Percentiles rank a stretch among this genome's conserved stretches.
Evolutionary conservation across 768 basidiomycete species (phyloP).

Genomic region (Mycena filopes): DNA sequence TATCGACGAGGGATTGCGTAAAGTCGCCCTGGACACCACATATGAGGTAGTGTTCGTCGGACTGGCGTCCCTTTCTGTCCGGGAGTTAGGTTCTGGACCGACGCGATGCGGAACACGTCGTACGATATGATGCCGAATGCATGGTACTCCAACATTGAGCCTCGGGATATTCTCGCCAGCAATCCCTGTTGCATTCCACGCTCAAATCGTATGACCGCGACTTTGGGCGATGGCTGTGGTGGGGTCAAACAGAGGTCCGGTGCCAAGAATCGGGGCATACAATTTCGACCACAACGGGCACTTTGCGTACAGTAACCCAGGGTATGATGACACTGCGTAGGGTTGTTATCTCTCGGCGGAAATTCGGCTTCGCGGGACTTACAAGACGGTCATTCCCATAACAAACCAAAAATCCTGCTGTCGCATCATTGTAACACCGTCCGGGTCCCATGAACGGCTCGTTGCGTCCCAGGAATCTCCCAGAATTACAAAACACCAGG

Average conservation of each 20-base stretch:
- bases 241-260: conserved; percentile 1
- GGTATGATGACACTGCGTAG: conserved; percentile 70
- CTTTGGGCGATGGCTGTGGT: conserved; percentile 81
- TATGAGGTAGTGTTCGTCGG: conserved; percentile 84
- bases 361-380: conserved; percentile 40
- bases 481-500: conserved; percentile 78
- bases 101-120: conserved; percentile 43
- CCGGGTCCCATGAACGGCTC: conserved; percentile 69
- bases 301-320: conserved; percentile 81
- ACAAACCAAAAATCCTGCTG: conserved; percentile 88
- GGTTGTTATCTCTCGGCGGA: conserved; percentile 25
- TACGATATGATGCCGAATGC: conserved; percentile 88
- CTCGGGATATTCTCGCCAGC: conserved; percentile 81
- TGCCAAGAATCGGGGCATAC: conserved; percentile 50
- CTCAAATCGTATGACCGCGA: conserved; percentile 81
- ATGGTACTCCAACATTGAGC: conserved; percentile 83
- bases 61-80: conserved; percentile 73
- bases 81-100: conserved; percentile 8
- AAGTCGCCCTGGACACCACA: conserved; percentile 91
- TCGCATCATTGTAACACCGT: conserved; percentile 63
- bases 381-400: conserved; percentile 81
- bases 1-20: conserved; percentile 72
- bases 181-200: conserved; percentile 90
- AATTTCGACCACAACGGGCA: conserved; percentile 81
- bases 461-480: conserved; percentile 71